Evolutionary conservation across 164 flowering plant species (phyloP).

Genomic region (Nelumbo lutea): DNA sequence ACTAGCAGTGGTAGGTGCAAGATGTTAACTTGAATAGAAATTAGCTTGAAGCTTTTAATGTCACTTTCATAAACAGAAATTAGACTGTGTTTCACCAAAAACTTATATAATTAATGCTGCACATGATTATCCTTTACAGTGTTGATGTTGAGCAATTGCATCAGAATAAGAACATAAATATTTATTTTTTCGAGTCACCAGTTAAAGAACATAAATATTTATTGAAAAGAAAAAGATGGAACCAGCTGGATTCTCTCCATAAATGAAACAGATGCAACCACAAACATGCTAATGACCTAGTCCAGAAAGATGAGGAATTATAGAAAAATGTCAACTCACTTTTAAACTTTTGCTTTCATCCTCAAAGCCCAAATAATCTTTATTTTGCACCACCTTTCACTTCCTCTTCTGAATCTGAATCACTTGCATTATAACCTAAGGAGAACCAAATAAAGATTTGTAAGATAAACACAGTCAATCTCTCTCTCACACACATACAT

Average conservation of each 20-base stretch:
- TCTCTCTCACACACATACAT: neutral
- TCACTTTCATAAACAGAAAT: no score
- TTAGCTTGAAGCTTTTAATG: no score
- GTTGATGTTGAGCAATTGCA: neutral
- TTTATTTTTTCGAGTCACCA: no score
- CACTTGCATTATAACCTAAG: conserved; percentile 73
- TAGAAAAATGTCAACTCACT: conserved; percentile 19
- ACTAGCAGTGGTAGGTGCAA: neutral
- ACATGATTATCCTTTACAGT: neutral
- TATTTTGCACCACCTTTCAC: conserved; percentile 23
- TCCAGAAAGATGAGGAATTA: neutral
- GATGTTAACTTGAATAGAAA: neutral
- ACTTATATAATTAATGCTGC: no score
- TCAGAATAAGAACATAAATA: neutral
- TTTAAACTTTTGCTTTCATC: neutral
- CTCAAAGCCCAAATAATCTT: neutral
- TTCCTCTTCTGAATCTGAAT: conserved; percentile 78
- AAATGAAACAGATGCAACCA: neutral
- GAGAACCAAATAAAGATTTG: conserved; percentile 1
- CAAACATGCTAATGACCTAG: neutral
- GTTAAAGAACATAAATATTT: neutral
- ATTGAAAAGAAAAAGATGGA: neutral
- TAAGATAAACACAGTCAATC: conserved; percentile 1
- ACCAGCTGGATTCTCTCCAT: neutral
- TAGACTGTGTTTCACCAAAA: no score